A percentile compares a stretch with the other conserved stretches of the same genome.
phyloP scores from a whole-genome alignment of 257 asterid species.

The Cordia subcordata region DNA sequence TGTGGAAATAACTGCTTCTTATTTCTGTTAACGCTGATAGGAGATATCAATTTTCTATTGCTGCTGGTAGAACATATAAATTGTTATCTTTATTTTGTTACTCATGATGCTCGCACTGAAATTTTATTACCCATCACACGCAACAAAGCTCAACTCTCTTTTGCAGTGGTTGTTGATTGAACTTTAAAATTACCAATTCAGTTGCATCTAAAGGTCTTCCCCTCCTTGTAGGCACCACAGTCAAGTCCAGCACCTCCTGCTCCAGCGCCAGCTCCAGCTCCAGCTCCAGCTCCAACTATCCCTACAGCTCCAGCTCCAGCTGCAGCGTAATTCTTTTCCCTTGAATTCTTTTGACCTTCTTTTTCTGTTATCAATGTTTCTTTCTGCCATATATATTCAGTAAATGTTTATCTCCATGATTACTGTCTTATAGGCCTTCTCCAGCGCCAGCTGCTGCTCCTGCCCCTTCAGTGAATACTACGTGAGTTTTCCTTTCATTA shows the following conservation, averaged over 20 bases:
- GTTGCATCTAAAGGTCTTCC: constrained; percentile 12
- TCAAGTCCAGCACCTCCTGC: constrained; percentile 37
- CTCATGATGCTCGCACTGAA: too few species aligned
- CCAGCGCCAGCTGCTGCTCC: constrained; percentile 24
- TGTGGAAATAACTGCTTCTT: too few species aligned
- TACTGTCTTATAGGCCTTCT: constrained; percentile 25
- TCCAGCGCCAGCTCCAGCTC: constrained; percentile 21
- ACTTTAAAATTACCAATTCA: neutral
- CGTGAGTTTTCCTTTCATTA: constrained; percentile 28
- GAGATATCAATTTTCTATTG: too few species aligned
- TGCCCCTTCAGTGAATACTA: constrained; percentile 20
- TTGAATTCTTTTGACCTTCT: neutral
- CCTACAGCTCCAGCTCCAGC: constrained; percentile 7
- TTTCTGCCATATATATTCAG: neutral
- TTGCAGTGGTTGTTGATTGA: neutral
- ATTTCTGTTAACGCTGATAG: too few species aligned
- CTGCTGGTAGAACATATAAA: too few species aligned
- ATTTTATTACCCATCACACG: too few species aligned
- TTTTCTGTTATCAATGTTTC: constrained; percentile 4
- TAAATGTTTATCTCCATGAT: constrained; percentile 4
- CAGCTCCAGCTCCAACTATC: constrained; percentile 4
- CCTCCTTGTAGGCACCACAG: constrained; percentile 44
- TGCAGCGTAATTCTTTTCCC: constrained; percentile 17
- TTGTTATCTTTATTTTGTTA: too few species aligned
- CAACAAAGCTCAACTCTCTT: too few species aligned